Percentiles rank a stretch among this genome's conserved stretches.
phyloP scores from a whole-genome alignment of 208 protist species.

The Acanthamoeba lenticulata region DNA sequence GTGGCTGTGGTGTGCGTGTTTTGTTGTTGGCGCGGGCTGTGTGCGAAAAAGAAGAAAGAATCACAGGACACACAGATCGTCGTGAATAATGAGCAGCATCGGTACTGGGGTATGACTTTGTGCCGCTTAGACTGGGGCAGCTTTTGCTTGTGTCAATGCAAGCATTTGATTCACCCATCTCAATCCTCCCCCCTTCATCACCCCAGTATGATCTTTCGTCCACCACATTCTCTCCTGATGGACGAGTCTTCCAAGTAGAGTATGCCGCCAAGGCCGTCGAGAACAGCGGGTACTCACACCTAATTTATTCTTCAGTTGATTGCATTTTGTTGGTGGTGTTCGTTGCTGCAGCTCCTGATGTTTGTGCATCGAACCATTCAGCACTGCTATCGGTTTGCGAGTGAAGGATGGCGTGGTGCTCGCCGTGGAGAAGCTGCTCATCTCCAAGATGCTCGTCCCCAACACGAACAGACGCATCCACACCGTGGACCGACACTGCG shows the following conservation, averaged over 20 bases:
- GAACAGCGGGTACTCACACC: slow-evolving; percentile 91
- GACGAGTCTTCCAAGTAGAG: slow-evolving; percentile 99
- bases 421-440: slow-evolving; percentile 97
- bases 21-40: not conserved
- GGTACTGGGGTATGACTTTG: slow-evolving; percentile 49
- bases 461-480: slow-evolving; percentile 96
- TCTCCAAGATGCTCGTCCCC: slow-evolving; percentile 96
- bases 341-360: not conserved
- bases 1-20: not conserved
- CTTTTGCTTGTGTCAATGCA: not conserved
- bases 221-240: slow-evolving; percentile 98
- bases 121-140: too few relatives aligned
- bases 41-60: not conserved
- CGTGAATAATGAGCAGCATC: slow-evolving; percentile 34
- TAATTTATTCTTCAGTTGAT: not conserved
- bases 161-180: not conserved
- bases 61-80: not conserved
- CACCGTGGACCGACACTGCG: slow-evolving; percentile 94
- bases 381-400: slow-evolving; percentile 96
- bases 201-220: slow-evolving; percentile 97
- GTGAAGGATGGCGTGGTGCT: slow-evolving; percentile 98
- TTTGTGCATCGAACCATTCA: not conserved
- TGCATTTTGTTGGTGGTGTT: not conserved
- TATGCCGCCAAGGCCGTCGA: slow-evolving; percentile 99
- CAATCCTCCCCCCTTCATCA: not conserved